Evolutionary conservation across 2,329 filamentous ascomycete species (phyloP), one percentile per base, ranked within the genome.

Genomic region (Ascochyta pisi): DNA sequence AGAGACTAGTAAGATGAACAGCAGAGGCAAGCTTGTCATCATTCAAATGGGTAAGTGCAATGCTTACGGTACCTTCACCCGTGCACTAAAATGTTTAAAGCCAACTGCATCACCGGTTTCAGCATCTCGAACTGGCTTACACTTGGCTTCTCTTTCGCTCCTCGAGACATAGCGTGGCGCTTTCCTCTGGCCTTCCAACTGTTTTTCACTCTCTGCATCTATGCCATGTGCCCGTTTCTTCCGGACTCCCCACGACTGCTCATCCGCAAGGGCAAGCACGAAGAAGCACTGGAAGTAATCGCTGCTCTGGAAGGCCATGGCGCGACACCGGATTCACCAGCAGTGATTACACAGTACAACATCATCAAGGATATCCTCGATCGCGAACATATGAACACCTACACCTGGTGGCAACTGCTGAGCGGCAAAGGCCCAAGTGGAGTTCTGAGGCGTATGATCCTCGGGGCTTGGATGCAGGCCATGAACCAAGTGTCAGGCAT

Each of bases 121-220:
- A 75, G 73, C 3, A 75, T 80, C 7, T 76, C 75, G 3, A 76
- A 77, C 53, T 79, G 76, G 74, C 68, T 79, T 6, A 78, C 76
- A 26, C 72, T 76, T 19, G 78, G 74, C 8, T 75, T 79, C 56
- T 78, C 75, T 1, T 79, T 78, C 49, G 71, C 73, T 4, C 67
- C 66, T 4, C 69, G 72, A 15, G 69, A 71, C 29, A 63, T 75
- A 12, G 66, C 71, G 41, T 76, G 73, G 73, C 64, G 73, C 1
- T 73, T 88, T n/a, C 82, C 85, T 0, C 84, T 83, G 1, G 81
- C 83, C 0, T 65, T 86, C 2, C 82, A 84, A 0, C 82, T 84
- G 0, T 78, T 88, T 47, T 84, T 87, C 58, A 84, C 83, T 0
- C 83, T 86, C 0, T 79, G 81, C 57, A 75, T 87, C 3, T 84